Evolutionary conservation across 257 asterid genomes (phyloP).

Genomic region (Jacaranda mimosifolia): DNA sequence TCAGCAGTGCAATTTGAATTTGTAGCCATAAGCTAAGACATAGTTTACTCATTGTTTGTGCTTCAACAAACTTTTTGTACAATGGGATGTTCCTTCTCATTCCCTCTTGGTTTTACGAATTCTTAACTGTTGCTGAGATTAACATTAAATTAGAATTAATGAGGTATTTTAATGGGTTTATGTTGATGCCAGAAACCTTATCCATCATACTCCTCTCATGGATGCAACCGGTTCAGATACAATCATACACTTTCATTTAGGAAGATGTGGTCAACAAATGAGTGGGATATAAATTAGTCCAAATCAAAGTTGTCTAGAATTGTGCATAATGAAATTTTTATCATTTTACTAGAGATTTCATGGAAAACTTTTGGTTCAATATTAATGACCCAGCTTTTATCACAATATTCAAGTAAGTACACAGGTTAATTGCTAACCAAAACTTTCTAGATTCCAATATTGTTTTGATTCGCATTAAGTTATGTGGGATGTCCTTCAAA

Average conservation of each 20-base stretch:
- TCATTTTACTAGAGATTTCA: background rate
- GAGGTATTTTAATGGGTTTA: conserved; percentile 4
- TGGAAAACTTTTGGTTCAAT: background rate
- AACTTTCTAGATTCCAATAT: no score
- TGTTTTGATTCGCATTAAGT: no score
- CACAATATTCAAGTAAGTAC: no score
- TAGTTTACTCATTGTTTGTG: background rate
- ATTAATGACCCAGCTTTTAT: no score
- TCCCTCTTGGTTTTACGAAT: conserved; percentile 1
- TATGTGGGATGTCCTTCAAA: no score
- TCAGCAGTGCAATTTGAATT: background rate
- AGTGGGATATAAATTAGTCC: background rate
- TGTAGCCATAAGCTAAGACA: conserved; percentile 23
- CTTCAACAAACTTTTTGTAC: background rate
- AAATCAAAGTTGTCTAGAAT: background rate
- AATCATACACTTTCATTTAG: background rate
- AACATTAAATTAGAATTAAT: background rate
- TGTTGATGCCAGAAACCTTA: background rate
- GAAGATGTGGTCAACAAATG: background rate
- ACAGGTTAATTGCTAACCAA: no score
- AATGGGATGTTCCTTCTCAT: conserved; percentile 4
- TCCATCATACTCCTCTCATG: background rate
- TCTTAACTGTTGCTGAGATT: background rate
- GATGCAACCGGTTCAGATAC: background rate
- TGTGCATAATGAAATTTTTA: background rate